phyloP scores from a whole-genome alignment of 495 filamentous ascomycete genomes.

The Neurospora sp. region DNA sequence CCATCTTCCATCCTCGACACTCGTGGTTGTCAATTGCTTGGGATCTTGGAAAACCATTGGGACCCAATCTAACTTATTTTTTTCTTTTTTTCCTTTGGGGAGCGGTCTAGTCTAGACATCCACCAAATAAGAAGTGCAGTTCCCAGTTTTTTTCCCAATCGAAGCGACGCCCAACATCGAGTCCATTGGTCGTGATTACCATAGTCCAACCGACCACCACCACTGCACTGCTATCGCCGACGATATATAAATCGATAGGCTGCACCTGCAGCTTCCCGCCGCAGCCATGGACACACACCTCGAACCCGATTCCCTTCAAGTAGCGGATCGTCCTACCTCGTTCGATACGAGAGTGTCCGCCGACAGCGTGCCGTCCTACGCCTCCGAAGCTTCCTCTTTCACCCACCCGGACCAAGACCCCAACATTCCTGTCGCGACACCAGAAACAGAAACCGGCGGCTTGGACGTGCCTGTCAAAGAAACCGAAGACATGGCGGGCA shows the following conservation, averaged over 20 bases:
- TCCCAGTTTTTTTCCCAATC: neutral
- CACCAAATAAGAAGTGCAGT: neutral
- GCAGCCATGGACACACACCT: neutral
- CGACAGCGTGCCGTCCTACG: neutral
- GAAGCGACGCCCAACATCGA: neutral
- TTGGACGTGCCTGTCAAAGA: neutral
- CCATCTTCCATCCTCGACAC: neutral
- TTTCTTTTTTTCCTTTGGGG: neutral
- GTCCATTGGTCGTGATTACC: neutral
- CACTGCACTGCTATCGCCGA: neutral
- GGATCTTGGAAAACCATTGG: neutral
- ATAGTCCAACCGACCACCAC: neutral
- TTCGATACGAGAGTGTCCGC: neutral
- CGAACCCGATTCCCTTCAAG: neutral
- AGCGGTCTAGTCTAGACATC: neutral
- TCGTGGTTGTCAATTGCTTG: neutral
- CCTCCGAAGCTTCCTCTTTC: neutral
- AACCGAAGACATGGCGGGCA: neutral
- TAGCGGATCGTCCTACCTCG: neutral
- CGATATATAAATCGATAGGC: neutral
- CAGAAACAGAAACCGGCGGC: neutral
- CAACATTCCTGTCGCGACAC: neutral
- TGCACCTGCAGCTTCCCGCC: neutral
- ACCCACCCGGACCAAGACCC: neutral
- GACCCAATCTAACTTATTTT: neutral